A percentile compares a stretch with the other conserved stretches of the same genome.
Conservation (phyloP, 257 asterid species). For the Ajuga chamaepitys region DNA sequence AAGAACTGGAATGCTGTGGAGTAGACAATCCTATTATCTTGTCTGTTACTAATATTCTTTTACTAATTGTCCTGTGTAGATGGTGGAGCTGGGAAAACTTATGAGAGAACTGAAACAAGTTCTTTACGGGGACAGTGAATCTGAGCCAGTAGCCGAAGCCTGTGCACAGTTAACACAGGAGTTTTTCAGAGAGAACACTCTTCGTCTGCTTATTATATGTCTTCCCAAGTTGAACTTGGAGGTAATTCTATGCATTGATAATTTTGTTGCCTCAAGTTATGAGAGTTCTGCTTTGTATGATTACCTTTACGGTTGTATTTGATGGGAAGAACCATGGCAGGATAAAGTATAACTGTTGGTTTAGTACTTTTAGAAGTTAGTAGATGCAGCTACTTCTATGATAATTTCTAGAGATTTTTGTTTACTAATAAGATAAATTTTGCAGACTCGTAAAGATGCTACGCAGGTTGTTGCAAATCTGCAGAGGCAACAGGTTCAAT, state of each 20-base stretch:
- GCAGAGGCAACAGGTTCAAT: slow-evolving; percentile 98
- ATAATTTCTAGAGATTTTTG: neutral
- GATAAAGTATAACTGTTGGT: neutral
- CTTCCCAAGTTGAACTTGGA: slow-evolving; percentile 77
- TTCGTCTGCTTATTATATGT: slow-evolving; percentile 58
- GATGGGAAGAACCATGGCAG: neutral
- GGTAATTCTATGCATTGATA: slow-evolving; percentile 31
- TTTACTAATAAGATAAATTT: slow-evolving; percentile 8
- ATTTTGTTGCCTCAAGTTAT: neutral
- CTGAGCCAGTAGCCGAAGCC: slow-evolving; percentile 84
- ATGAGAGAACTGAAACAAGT: slow-evolving; percentile 60
- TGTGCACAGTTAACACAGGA: slow-evolving; percentile 83
- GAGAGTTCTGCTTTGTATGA: neutral
- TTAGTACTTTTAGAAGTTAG: neutral
- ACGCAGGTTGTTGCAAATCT: slow-evolving; percentile 95
- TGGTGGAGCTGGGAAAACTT: slow-evolving; percentile 66
- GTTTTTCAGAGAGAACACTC: slow-evolving; percentile 76
- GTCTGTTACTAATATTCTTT: neutral
- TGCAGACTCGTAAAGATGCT: slow-evolving; percentile 95
- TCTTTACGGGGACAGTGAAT: slow-evolving; percentile 84
- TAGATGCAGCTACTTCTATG: neutral
- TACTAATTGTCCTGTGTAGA: slow-evolving; percentile 29
- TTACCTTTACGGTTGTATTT: neutral
- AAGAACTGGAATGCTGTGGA: neutral
- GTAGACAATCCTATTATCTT: neutral